Conservation (phyloP, 441 rosid genomes). For the Erodium texanum region DNA sequence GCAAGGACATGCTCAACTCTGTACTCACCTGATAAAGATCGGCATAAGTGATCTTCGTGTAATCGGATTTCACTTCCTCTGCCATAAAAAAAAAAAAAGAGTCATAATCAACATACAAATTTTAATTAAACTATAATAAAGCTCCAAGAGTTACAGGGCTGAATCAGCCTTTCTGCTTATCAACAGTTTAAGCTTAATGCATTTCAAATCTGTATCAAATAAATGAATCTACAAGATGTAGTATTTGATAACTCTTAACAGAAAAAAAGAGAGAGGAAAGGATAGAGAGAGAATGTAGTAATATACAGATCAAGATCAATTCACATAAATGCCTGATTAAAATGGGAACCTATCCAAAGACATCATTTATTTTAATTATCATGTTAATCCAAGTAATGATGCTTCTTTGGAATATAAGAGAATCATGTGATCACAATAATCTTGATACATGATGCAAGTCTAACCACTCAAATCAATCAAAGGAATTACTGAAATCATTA, state of each 20-base stretch:
- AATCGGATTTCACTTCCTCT: slow-evolving; percentile 76
- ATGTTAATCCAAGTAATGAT: no score
- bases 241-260: no score
- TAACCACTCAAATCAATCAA: not conserved
- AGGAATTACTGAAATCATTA: not conserved
- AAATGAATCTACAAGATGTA: not conserved
- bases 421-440: not conserved
- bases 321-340: not conserved
- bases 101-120: slow-evolving; percentile 4
- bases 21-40: slow-evolving; percentile 70
- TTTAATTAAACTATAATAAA: not conserved
- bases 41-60: slow-evolving; percentile 74
- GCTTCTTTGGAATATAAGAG: not conserved
- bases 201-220: not conserved
- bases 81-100: slow-evolving; percentile 21
- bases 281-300: not conserved
- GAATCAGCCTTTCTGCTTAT: not conserved
- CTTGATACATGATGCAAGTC: not conserved
- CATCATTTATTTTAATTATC: no score
- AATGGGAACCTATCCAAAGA: not conserved
- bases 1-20: no score
- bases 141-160: not conserved
- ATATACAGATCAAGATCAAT: not conserved
- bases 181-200: not conserved
- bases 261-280: no score